Evolutionary conservation across 257 asterid species (phyloP), one percentile per base, ranked within the genome.

Genomic region (Solanum acaule): DNA sequence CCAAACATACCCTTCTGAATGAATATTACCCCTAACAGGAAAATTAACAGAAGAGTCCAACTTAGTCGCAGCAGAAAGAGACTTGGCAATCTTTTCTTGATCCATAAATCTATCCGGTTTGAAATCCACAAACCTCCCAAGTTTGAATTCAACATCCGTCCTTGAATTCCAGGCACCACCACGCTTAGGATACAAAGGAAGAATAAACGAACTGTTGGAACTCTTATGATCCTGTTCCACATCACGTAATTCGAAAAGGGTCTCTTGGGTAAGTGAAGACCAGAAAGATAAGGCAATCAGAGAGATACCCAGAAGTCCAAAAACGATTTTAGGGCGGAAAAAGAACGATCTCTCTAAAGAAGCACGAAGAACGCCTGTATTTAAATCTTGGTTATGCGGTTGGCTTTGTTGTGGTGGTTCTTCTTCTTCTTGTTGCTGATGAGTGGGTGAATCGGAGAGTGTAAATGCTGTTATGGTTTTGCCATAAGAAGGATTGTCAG

Each of bases 401-500:
- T 31, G 88, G 20, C 33, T 81, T 37, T 31, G 84, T 31, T 87
- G 85, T 44, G 85, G 77, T 67, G 92, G 46, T 83, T 40, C 52
- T 83, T 34, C 42, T 23, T 25, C 61, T 71, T 15, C 11, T 71
- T 87, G 83, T 37, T 83, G 63, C 40, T 29, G 72, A 31, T 9
- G 91, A 27, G 75, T 44, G n/a, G 93, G 79, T 16, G 81, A 37
- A 83, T 88, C 89, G 61, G 92, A 90, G 86, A 95, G 65, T 79
- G 98, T 92, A 76, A 86, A 93, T 61, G 97, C 96, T 81, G 98
- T 93, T 1, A 95, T 94, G 56, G 97, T 95, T 94, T 95, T 95
- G 87, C 97, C 98, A 18, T 89, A 52, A 34, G 94, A 93, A 61
- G 97, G 97, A 63, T 95, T 94, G 46, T 94, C 96, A 46, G 89